These are phyloP conservation scores for Penicillium sp. DNA, from an alignment of 2,329 filamentous ascomycete species.

Conservation along the genomic window DNA sequence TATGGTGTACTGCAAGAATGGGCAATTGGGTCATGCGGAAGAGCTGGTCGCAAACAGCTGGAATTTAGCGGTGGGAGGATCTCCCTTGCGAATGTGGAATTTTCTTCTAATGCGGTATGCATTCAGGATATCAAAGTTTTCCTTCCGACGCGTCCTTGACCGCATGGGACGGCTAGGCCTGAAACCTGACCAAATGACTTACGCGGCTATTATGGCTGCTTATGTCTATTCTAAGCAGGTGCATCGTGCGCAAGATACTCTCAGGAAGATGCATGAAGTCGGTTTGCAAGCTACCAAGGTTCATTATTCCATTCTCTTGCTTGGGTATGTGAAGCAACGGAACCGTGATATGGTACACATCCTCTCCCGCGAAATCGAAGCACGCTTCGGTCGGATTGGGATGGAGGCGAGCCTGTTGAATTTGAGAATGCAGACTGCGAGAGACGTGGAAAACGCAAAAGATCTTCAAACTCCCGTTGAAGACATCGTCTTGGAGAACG, in stretches of 20 bases:
- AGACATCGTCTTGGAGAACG: conserved; percentile 23
- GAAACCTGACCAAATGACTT: conserved; percentile 49
- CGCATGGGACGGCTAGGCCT: conserved; percentile 49
- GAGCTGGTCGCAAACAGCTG: conserved; percentile 52
- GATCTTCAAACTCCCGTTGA: conserved; percentile 10
- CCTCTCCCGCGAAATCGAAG: conserved; percentile 40
- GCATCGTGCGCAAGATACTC: conserved; percentile 48
- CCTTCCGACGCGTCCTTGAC: conserved; percentile 47
- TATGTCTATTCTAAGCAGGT: conserved; percentile 47
- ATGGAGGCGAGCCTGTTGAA: conserved; percentile 31
- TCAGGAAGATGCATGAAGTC: conserved; percentile 32
- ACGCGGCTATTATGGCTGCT: conserved; percentile 53
- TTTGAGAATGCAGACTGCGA: conserved; percentile 29
- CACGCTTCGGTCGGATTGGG: conserved; percentile 29
- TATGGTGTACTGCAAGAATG: conserved; percentile 56
- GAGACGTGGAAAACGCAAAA: conserved; percentile 25
- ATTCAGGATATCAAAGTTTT: conserved; percentile 49
- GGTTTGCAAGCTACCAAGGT: conserved; percentile 35
- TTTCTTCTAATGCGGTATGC: conserved; percentile 63
- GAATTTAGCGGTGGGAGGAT: conserved; percentile 43
- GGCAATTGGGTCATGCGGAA: conserved; percentile 49
- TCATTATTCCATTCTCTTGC: conserved; percentile 42
- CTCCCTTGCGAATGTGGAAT: conserved; percentile 66
- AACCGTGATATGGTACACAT: conserved; percentile 43
- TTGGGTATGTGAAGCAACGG: conserved; percentile 44